Evolutionary conservation across 371 early-diverging fungal genomes (phyloP).

Genomic region (Mortierella sp.): DNA sequence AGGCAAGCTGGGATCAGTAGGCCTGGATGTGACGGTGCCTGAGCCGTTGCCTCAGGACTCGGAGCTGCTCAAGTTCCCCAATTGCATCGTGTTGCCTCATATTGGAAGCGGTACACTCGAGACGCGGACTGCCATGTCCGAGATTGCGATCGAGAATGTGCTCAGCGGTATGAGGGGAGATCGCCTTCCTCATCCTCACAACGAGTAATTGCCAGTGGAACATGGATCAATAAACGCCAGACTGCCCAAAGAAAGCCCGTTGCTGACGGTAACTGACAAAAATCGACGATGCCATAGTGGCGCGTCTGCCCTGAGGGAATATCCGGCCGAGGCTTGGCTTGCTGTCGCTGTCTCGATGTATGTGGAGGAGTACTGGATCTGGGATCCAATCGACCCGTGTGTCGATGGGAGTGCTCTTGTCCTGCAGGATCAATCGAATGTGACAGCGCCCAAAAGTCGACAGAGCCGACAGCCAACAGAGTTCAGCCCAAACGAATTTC

Average conservation of each 20-base stretch:
- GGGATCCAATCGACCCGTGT: no score
- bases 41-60: conserved; percentile 81
- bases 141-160: conserved; percentile 71
- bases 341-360: no score
- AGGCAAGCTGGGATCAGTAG: conserved; percentile 74
- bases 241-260: neutral
- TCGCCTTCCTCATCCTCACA: conserved; percentile 31
- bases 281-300: no score
- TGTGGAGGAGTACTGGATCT: no score
- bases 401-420: no score
- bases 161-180: conserved; percentile 60
- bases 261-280: no score
- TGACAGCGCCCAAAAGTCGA: no score
- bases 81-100: conserved; percentile 71
- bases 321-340: no score
- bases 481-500: no score
- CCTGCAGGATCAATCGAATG: no score
- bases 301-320: no score
- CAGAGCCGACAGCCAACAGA: no score
- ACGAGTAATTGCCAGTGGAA: neutral
- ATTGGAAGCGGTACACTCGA: conserved; percentile 84
- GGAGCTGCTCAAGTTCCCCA: conserved; percentile 67
- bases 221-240: neutral
- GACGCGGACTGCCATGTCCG: conserved; percentile 84
- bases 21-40: conserved; percentile 89